A percentile compares a stretch with the other conserved stretches of the same genome.
These are phyloP conservation scores for Saccharomycopsis fermentans DNA, from an alignment of 805 yeast species.

Conservation along the genomic window DNA sequence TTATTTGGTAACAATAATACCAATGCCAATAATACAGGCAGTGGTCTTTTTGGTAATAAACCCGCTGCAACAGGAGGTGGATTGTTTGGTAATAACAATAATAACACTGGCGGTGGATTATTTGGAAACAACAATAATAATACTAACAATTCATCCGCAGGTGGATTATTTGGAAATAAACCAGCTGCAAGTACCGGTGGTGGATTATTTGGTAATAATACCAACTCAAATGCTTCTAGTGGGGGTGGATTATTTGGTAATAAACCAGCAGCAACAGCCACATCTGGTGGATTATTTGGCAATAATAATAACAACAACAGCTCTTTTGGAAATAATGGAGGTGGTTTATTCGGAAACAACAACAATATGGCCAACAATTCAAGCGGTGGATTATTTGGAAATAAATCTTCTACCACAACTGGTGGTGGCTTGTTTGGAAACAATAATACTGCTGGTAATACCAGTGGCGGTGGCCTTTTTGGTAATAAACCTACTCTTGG, in stretches of 20 bases:
- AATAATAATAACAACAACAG: slow-evolving; percentile 21
- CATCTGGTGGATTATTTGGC: slow-evolving; percentile 26
- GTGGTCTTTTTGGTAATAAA: slow-evolving; percentile 25
- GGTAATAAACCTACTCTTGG: slow-evolving; percentile 20
- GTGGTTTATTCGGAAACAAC: slow-evolving; percentile 23
- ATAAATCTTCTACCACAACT: slow-evolving; percentile 10
- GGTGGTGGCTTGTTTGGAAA: slow-evolving; percentile 25
- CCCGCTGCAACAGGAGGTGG: slow-evolving; percentile 23
- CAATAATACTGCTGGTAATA: slow-evolving; percentile 14
- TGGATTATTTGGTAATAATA: slow-evolving; percentile 22
- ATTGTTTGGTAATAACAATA: slow-evolving; percentile 23
- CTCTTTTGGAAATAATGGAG: slow-evolving; percentile 25
- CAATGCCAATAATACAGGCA: slow-evolving; percentile 12
- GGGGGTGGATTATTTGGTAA: slow-evolving; percentile 25
- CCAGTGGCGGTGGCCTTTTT: slow-evolving; percentile 25
- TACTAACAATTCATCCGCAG: slow-evolving; percentile 19
- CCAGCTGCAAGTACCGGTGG: slow-evolving; percentile 21
- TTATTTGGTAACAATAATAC: slow-evolving; percentile 24
- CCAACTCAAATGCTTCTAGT: slow-evolving; percentile 21
- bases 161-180: slow-evolving; percentile 33
- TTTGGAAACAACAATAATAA: slow-evolving; percentile 23
- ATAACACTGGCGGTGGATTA: slow-evolving; percentile 22
- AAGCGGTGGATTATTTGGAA: slow-evolving; percentile 27
- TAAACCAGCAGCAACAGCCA: slow-evolving; percentile 16
- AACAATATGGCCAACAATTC: slow-evolving; percentile 24